Base-by-base conservation (phyloP, 345 rosid species). In the Hypericum androsaemum region DNA sequence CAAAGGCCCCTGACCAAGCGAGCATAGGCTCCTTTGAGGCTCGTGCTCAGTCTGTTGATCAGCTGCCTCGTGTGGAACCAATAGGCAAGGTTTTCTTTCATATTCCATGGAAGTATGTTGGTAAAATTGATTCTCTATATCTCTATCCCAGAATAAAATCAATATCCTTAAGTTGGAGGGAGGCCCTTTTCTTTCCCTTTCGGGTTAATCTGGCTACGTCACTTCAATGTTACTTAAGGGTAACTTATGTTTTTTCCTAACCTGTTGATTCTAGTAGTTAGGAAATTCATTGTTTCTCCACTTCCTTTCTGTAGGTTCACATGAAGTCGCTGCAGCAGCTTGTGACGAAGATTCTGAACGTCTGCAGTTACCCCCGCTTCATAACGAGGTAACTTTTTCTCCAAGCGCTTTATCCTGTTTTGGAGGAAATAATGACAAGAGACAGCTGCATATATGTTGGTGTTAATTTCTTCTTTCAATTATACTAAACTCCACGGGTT, bases 341-440 rank as follows among this genome's bases (percentile, higher is more conserved):
- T 72, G 69, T 62, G 84, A 80, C 60, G 64, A 71, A 67, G 68
- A 80, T 62, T 67, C 78, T 12, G 83, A 65, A 35, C 78, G 90
- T 47, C 36, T 69, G 57, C 75, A 74, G 42, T 37, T 85, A 66
- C 74, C 77, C 14, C 61, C 39, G 45, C 77, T 61, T 47, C 83
- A 72, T 68, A 92, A 92, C 63, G 66, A 74, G 73, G 98, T 83
- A 67, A 61, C 39, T 49, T 47, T 38, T 41, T 28, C 16, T 16
- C 8, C 45, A 51, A 5, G 45, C 1, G 13, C 47, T 17, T 38
- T 43, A n/a, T n/a, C n/a, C n/a, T n/a, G n/a, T n/a, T n/a, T n/a
- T n/a, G n/a, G n/a, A n/a, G 55, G 13, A n/a, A n/a, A n/a, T 43
- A 12, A 48, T 32, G 5, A n/a, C 39, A 45, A 36, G 28, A 2